Base-by-base conservation (phyloP, 768 basidiomycete species). In the Boletus sp. region DNA sequence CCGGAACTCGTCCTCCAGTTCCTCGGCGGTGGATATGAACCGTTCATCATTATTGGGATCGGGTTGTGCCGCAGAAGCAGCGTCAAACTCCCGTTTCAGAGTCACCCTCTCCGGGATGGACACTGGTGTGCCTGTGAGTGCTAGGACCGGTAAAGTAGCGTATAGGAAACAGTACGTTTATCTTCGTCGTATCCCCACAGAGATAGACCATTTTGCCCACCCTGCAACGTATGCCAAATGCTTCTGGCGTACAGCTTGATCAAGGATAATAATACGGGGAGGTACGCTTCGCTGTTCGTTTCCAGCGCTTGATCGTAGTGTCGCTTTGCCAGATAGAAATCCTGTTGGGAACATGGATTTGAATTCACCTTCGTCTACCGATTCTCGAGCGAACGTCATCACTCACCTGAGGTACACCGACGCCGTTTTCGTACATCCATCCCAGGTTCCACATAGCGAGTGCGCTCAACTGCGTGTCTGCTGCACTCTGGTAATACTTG, bases 401-500 rank as follows among this genome's bases (percentile, higher is more conserved):
- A 59, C 76, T 60, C 59, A 91, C 92, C 80, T 90, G 89, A 28
- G 90, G 85, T 0, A 98, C 92, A 3, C 97, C 97, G 20, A 91
- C 71, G 0, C 97, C 97, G 64, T 94, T 92, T 75, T 98, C 96
- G 71, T 98, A 98, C 97, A 98, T 98, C 92, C 92, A 98, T 2
- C 96, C 97, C 11, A 98, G 75, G 67, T 98, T 97, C 94, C 94
- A 98, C 87, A 97, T 92, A 1, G 97, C 94, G 60, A 98, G 78
- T 1, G 97, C 94, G 63, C 94, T 97, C 64, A 89, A 64, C 58
- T 95, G 92, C 2, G 92, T 95, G 61, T 94, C 93, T 2, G 92
- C 93, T 4, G 97, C 97, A 32, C 91, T 89, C 67, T 92, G 94
- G 66, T 99, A 99, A 68, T 92, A 98, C 29, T 87, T 84, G 1